phyloP scores from a whole-genome alignment of 2,329 filamentous ascomycete species.

The Neodidymelliopsis sp. region DNA sequence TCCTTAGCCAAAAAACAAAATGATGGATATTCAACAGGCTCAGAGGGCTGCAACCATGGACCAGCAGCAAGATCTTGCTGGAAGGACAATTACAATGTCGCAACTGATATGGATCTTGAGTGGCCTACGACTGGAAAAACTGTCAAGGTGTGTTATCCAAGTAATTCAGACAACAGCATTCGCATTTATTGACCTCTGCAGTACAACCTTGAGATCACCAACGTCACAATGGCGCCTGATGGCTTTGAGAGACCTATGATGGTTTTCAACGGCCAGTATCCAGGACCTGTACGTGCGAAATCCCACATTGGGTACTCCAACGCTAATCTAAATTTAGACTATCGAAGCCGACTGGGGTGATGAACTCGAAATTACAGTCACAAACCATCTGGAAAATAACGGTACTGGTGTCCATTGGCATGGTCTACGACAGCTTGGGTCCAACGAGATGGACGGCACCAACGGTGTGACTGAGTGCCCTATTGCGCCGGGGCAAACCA shows the following conservation, averaged over 20 bases:
- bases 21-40: slow-evolving; percentile 21
- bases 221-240: slow-evolving; percentile 55
- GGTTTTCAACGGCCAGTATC: slow-evolving; percentile 57
- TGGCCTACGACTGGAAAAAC: slow-evolving; percentile 53
- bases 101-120: slow-evolving; percentile 54
- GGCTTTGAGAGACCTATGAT: slow-evolving; percentile 52
- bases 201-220: slow-evolving; percentile 55
- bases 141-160: slow-evolving; percentile 32
- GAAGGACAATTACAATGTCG: slow-evolving; percentile 47
- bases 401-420: slow-evolving; percentile 63
- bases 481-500: slow-evolving; percentile 63
- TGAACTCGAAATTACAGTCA: slow-evolving; percentile 49
- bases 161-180: not conserved
- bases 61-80: slow-evolving; percentile 35
- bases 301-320: not conserved
- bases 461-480: slow-evolving; percentile 69
- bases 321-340: slow-evolving; percentile 45
- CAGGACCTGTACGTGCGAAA: slow-evolving; percentile 54
- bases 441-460: slow-evolving; percentile 55
- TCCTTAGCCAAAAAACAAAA: slow-evolving; percentile 12
- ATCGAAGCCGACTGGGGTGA: slow-evolving; percentile 55
- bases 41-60: slow-evolving; percentile 30
- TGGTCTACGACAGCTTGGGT: slow-evolving; percentile 55
- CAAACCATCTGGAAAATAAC: slow-evolving; percentile 49
- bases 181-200: slow-evolving; percentile 28